Evolutionary conservation across 768 basidiomycete species (phyloP).

Genomic region (Trametes villosa): DNA sequence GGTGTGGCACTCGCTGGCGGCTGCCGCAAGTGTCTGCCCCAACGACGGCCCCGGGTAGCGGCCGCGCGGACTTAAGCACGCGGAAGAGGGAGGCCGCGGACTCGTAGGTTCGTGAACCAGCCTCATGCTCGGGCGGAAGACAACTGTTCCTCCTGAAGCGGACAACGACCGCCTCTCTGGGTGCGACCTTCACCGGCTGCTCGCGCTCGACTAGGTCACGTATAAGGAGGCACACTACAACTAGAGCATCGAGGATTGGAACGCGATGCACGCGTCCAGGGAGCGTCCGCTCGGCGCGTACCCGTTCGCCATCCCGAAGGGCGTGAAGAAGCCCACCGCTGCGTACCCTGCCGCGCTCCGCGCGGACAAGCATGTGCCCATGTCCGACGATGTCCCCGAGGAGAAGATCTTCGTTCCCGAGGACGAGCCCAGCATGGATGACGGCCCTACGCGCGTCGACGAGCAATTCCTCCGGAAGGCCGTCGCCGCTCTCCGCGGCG

Average conservation of each 20-base stretch:
- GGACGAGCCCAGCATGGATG: conserved; percentile 29
- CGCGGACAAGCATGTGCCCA: conserved; percentile 9
- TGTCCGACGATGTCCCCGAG: conserved; percentile 28
- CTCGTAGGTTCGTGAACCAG: no score
- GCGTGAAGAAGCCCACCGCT: conserved; percentile 27
- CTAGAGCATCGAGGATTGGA: conserved; percentile 28
- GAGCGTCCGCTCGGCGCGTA: conserved; percentile 28
- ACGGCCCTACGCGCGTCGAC: conserved; percentile 16
- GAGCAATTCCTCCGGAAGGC: background rate
- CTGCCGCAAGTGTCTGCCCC: no score
- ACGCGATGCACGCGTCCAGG: conserved; percentile 27
- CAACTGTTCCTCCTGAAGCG: no score
- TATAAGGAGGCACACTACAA: conserved; percentile 28
- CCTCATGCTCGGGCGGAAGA: no score
- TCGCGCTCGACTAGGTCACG: conserved; percentile 34
- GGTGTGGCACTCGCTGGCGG: no score
- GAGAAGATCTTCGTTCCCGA: conserved; percentile 30
- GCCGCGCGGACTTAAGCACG: no score
- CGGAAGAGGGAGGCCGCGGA: no score
- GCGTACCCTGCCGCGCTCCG: conserved; percentile 29
- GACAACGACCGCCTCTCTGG: conserved; percentile 19
- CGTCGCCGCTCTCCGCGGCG: background rate
- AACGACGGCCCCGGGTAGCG: no score
- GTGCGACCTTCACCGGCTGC: conserved; percentile 32
- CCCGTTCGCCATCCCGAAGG: conserved; percentile 26